phyloP scores from a whole-genome alignment of 768 basidiomycete genomes.

The Heimioporus sp. region DNA sequence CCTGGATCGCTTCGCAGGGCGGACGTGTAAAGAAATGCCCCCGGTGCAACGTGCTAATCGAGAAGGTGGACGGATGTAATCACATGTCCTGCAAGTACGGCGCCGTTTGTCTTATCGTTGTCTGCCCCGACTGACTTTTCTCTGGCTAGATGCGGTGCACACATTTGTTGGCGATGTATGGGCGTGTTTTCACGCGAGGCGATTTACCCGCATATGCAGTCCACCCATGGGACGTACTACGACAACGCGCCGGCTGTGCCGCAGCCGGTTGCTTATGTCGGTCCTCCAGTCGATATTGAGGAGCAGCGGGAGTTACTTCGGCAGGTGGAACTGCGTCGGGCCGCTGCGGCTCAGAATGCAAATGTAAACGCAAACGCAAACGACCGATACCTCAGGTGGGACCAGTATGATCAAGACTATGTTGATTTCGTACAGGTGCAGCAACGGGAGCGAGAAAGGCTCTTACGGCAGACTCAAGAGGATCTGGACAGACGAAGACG shows the following conservation, averaged over 20 bases:
- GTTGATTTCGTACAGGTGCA: no score
- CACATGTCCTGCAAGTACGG: slow-evolving; percentile 63
- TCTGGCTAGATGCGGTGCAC: slow-evolving; percentile 56
- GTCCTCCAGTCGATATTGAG: slow-evolving; percentile 15
- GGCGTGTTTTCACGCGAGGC: slow-evolving; percentile 31
- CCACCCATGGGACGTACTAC: slow-evolving; percentile 31
- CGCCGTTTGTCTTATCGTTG: neutral
- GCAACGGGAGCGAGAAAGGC: no score
- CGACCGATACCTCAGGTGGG: neutral
- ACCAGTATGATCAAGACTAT: neutral
- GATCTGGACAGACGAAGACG: neutral
- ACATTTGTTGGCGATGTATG: slow-evolving; percentile 73
- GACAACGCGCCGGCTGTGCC: slow-evolving; percentile 10
- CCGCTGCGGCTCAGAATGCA: neutral
- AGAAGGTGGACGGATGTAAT: slow-evolving; percentile 72
- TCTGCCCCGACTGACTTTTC: no score
- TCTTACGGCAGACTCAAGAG: no score
- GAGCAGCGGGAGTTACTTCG: slow-evolving; percentile 20
- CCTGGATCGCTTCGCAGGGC: slow-evolving; percentile 56
- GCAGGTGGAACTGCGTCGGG: slow-evolving; percentile 12
- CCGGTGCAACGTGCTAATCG: slow-evolving; percentile 63
- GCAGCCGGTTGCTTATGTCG: slow-evolving; percentile 3
- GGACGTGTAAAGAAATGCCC: slow-evolving; percentile 70
- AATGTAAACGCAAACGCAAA: neutral
- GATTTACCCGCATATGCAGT: slow-evolving; percentile 40